Percentiles rank a stretch among this genome's conserved stretches.
Conservation (phyloP, 2,329 filamentous ascomycete species). For the Ophiostoma montium region DNA sequence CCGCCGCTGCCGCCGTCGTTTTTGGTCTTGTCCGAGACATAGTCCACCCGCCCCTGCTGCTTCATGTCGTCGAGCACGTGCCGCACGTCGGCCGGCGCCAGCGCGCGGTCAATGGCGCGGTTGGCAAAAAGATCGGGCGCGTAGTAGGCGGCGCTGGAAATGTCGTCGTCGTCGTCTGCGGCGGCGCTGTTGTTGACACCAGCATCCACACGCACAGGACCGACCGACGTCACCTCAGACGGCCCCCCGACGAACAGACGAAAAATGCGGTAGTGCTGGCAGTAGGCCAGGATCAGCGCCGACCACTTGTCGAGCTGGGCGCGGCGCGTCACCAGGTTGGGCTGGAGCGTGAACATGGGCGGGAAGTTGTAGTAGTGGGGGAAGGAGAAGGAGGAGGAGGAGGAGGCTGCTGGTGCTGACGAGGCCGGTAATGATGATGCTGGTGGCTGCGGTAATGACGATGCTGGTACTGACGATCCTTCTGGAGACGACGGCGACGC, state of each 20-base stretch:
- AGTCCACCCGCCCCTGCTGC: slow-evolving; percentile 51
- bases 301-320: slow-evolving; percentile 77
- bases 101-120: slow-evolving; percentile 34
- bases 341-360: slow-evolving; percentile 73
- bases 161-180: not conserved
- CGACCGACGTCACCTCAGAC: slow-evolving; percentile 7
- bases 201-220: slow-evolving; percentile 25
- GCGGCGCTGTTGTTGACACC: not conserved
- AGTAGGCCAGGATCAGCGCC: slow-evolving; percentile 72
- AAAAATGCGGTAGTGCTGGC: slow-evolving; percentile 62
- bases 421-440: no score
- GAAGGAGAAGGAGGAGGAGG: slow-evolving; percentile 31
- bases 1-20: slow-evolving; percentile 8
- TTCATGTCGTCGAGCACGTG: slow-evolving; percentile 47
- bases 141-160: slow-evolving; percentile 8
- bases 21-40: no score
- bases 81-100: slow-evolving; percentile 36
- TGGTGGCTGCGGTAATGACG: not conserved
- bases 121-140: slow-evolving; percentile 41
- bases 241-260: slow-evolving; percentile 47
- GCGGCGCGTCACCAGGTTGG: slow-evolving; percentile 57
- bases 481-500: not conserved
- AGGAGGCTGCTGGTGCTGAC: not conserved
- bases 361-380: slow-evolving; percentile 61
- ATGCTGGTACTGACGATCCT: not conserved